Evolutionary conservation across 2,329 filamentous ascomycete genomes (phyloP).

Genomic region (Paraconiothyrium sp.): DNA sequence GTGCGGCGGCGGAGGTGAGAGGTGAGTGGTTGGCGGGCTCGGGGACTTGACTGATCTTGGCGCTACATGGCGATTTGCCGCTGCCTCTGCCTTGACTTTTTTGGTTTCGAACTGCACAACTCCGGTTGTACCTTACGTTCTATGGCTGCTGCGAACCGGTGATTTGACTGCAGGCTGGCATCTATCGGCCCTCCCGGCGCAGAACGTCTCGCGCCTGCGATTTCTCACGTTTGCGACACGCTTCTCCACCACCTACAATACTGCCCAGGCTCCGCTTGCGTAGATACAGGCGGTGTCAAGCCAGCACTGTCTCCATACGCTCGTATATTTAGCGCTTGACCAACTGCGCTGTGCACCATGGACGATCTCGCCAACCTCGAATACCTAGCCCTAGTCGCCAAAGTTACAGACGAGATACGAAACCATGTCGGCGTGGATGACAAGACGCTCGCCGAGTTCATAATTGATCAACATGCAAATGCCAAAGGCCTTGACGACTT

Average conservation of each 20-base stretch:
- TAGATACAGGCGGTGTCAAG: not conserved
- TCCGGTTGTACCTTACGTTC: not conserved
- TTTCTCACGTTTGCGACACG: not conserved
- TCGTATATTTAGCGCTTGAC: constrained; percentile 17
- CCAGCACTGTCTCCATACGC: not conserved
- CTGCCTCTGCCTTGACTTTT: constrained; percentile 23
- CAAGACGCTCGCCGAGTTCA: constrained; percentile 94
- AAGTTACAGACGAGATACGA: constrained; percentile 91
- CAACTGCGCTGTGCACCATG: constrained; percentile 61
- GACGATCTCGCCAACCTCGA: constrained; percentile 93
- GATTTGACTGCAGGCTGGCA: constrained; percentile 5
- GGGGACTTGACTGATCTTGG: constrained; percentile 24
- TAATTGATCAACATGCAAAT: constrained; percentile 88
- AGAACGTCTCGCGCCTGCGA: not conserved
- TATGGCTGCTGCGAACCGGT: not conserved
- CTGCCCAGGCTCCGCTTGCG: not conserved
- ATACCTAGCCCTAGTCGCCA: constrained; percentile 91
- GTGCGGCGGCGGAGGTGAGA: constrained; percentile 26
- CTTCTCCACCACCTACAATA: not conserved
- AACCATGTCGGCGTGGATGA: constrained; percentile 93
- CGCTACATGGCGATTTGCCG: constrained; percentile 19
- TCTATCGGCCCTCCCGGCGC: not conserved
- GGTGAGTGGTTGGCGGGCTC: constrained; percentile 28
- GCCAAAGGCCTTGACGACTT: constrained; percentile 77
- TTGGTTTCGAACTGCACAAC: not conserved